phyloP scores from a whole-genome alignment of 805 yeast genomes.

The Komagataella kurtzmanii region DNA sequence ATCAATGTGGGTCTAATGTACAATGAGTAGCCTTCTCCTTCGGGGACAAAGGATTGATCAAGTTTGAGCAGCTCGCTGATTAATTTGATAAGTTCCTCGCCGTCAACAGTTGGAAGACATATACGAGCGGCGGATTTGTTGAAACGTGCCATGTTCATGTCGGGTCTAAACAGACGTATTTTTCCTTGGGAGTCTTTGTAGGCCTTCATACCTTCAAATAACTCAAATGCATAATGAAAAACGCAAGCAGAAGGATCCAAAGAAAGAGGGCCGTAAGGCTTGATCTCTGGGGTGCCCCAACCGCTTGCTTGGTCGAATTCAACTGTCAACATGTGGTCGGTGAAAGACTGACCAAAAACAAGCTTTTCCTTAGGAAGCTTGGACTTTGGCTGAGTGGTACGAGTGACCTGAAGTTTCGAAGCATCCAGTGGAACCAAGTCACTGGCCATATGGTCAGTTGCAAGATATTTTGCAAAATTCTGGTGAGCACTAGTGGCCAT shows the following conservation, averaged over 20 bases:
- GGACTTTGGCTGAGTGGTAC: slow-evolving; percentile 33
- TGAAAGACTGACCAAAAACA: slow-evolving; percentile 63
- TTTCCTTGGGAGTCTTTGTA: slow-evolving; percentile 53
- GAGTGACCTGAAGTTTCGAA: slow-evolving; percentile 34
- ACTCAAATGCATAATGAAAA: slow-evolving; percentile 88
- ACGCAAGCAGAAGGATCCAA: slow-evolving; percentile 86
- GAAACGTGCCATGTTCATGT: slow-evolving; percentile 86
- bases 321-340: slow-evolving; percentile 79
- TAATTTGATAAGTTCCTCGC: slow-evolving; percentile 60
- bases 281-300: slow-evolving; percentile 83
- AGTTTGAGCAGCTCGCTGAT: slow-evolving; percentile 64
- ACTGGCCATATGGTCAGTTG: neutral
- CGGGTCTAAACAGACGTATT: slow-evolving; percentile 79
- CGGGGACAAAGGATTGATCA: slow-evolving; percentile 73
- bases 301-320: slow-evolving; percentile 73
- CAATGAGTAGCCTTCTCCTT: slow-evolving; percentile 78
- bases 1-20: slow-evolving; percentile 92
- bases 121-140: slow-evolving; percentile 81
- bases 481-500: neutral
- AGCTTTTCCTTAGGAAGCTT: slow-evolving; percentile 49
- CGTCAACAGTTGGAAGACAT: slow-evolving; percentile 77
- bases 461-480: neutral
- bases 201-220: slow-evolving; percentile 94
- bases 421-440: slow-evolving; percentile 33
- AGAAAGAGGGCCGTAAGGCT: slow-evolving; percentile 65